These are phyloP conservation scores for Trypanosoma mega DNA, from an alignment of 208 protist species.

Conservation along the genomic window DNA sequence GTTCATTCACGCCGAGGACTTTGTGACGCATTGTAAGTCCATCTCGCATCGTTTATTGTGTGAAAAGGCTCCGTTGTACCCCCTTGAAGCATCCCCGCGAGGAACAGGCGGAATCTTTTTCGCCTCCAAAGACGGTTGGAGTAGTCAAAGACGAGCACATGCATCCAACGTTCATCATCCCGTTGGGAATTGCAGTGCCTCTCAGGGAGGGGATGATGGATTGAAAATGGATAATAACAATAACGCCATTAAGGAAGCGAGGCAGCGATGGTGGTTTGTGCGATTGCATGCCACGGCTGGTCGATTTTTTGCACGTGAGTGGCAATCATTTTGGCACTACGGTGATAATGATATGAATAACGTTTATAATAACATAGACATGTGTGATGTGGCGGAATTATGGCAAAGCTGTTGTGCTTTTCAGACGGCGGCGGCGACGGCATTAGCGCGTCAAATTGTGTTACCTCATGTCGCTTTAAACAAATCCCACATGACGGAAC, in stretches of 20 bases:
- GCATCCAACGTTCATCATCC: neutral
- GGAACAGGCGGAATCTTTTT: neutral
- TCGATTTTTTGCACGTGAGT: conserved; percentile 17
- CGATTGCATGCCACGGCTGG: conserved; percentile 13
- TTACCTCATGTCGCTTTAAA: neutral
- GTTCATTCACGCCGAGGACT: conserved; percentile 41
- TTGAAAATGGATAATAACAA: neutral
- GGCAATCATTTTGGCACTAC: neutral
- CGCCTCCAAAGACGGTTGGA: neutral
- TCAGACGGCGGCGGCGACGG: conserved; percentile 3
- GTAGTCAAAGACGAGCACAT: neutral
- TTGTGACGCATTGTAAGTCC: conserved; percentile 52
- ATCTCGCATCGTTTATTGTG: conserved; percentile 61
- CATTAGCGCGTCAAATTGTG: conserved; percentile 16
- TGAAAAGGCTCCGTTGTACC: conserved; percentile 47
- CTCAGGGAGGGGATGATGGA: neutral
- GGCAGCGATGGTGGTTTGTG: conserved; percentile 32
- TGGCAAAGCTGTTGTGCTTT: conserved; percentile 23
- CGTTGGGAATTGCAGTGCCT: neutral
- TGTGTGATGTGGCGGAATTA: neutral
- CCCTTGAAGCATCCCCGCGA: conserved; percentile 15
- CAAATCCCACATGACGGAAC: neutral
- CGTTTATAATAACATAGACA: neutral
- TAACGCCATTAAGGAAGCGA: neutral
- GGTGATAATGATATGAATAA: neutral